Conservation (phyloP, 805 yeast species). For the Sugiyamaella qingdaonensis region DNA sequence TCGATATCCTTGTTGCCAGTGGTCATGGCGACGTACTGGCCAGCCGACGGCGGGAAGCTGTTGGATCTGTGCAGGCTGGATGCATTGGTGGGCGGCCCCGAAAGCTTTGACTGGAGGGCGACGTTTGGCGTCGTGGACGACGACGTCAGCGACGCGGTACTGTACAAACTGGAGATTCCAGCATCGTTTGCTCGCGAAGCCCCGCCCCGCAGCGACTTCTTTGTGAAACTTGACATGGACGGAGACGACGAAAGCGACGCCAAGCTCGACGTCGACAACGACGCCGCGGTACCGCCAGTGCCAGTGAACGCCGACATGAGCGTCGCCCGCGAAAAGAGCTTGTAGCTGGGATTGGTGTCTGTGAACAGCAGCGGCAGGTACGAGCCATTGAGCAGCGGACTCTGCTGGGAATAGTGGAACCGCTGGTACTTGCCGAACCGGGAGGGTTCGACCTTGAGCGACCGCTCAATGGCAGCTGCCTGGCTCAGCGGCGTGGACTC, state of each 20-base stretch:
- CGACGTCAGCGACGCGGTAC: constrained; percentile 1
- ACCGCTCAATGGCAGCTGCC: constrained; percentile 57
- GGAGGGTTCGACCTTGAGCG: constrained; percentile 63
- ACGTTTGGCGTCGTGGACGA: background rate
- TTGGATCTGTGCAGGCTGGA: constrained; percentile 29
- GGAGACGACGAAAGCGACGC: constrained; percentile 7
- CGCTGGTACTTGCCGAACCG: constrained; percentile 42
- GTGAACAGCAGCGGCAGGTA: constrained; percentile 64
- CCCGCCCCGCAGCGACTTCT: constrained; percentile 9
- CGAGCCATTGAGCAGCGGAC: constrained; percentile 58
- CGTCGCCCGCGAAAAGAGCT: constrained; percentile 50
- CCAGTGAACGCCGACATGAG: constrained; percentile 39
- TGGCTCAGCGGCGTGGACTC: constrained; percentile 33
- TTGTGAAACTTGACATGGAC: constrained; percentile 6
- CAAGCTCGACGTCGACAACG: background rate
- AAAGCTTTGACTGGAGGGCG: background rate
- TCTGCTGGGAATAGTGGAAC: constrained; percentile 44
- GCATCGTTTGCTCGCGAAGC: constrained; percentile 1
- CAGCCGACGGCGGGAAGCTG: constrained; percentile 34
- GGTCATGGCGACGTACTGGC: constrained; percentile 25
- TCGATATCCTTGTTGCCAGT: constrained; percentile 50
- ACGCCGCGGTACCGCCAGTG: constrained; percentile 15
- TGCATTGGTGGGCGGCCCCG: background rate
- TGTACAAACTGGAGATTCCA: background rate
- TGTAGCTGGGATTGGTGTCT: constrained; percentile 50